A percentile compares a stretch with the other conserved stretches of the same genome.
Evolutionary conservation across 805 yeast genomes (phyloP).

Genomic region (Saccharomycopsis schoenii): DNA sequence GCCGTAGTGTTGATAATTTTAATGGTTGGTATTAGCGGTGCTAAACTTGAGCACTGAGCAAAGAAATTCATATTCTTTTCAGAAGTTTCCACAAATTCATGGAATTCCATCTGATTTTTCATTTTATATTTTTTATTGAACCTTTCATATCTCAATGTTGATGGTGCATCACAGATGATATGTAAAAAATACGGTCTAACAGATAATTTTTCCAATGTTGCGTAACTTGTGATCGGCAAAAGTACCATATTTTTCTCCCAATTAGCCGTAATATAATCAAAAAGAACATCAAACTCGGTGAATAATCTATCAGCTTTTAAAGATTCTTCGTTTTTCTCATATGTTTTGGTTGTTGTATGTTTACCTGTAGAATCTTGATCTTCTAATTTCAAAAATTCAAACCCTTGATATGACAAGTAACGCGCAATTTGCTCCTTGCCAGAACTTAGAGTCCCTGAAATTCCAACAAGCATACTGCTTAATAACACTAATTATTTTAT

Average conservation of each 20-base stretch:
- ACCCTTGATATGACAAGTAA: constrained; percentile 47
- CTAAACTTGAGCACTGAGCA: constrained; percentile 22
- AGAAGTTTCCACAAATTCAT: constrained; percentile 31
- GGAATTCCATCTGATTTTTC: constrained; percentile 2
- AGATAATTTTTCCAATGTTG: constrained; percentile 36
- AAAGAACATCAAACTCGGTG: constrained; percentile 32
- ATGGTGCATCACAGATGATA: constrained; percentile 66
- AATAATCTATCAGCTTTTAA: constrained; percentile 27
- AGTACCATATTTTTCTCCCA: constrained; percentile 61
- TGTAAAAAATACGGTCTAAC: constrained; percentile 82
- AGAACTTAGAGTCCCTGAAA: constrained; percentile 59
- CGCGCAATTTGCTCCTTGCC: constrained; percentile 59
- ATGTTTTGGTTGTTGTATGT: neutral
- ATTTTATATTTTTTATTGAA: constrained; percentile 17
- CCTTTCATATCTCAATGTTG: constrained; percentile 31
- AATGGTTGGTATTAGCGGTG: constrained; percentile 39
- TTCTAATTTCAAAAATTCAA: constrained; percentile 28
- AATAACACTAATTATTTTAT: neutral
- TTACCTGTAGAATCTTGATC: constrained; percentile 19
- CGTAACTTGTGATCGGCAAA: constrained; percentile 35
- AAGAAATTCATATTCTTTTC: constrained; percentile 25
- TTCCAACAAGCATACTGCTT: constrained; percentile 54
- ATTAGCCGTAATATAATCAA: constrained; percentile 51
- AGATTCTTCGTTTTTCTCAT: constrained; percentile 5
- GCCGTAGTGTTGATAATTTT: constrained; percentile 44